Base-by-base conservation (phyloP, 805 yeast species). In the Cyberlindnera maclurae region DNA sequence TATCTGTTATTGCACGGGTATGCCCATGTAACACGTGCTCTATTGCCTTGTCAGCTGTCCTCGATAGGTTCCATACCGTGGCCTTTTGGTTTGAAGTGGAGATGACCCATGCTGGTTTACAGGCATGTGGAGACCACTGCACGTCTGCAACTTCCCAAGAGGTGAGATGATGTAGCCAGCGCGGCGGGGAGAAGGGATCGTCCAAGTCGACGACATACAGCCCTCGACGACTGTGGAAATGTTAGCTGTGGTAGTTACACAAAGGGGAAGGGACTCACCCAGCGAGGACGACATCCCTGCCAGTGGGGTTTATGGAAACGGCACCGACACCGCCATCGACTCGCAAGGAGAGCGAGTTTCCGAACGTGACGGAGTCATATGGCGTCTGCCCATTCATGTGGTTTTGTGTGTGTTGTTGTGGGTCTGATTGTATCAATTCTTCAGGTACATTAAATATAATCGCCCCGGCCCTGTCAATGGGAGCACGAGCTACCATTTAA, bases 121-220 rank as follows among this genome's bases (percentile, higher is more conserved):
- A 71, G 5, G 73, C 68, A 56, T 93, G 97, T 0, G 97, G 96
- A 3, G 94, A 85, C 97, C 98, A 93, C 59, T 93, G 97, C 2
- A 90, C 97, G 58, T 90, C 97, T 0, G 98, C 96, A 3, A 93
- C 98, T 59, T 93, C 97, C 97, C 97, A 93, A 0, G 95, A 79
- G 0, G 97, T 90, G 27, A 79, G 70, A 55, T 93, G 96, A 39
- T 80, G 94, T 12, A 93, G 71, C 89, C 94, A 87, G 42, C 98
- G 67, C 0, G 98, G 98, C 1, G 95, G 88, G 0, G 90, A 77
- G 60, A 86, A 90, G 1, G 97, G 98, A 58, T 93, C 96, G 53
- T 90, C 96, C 31, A 93, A 62, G 61, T 93, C 97, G n/a, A 90
- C 80, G 29, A 93, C 78, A 58, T 79, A 84, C 12, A 93, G 67